Base-by-base conservation (phyloP, 441 rosid species). In the Gossypium gossypioides region DNA sequence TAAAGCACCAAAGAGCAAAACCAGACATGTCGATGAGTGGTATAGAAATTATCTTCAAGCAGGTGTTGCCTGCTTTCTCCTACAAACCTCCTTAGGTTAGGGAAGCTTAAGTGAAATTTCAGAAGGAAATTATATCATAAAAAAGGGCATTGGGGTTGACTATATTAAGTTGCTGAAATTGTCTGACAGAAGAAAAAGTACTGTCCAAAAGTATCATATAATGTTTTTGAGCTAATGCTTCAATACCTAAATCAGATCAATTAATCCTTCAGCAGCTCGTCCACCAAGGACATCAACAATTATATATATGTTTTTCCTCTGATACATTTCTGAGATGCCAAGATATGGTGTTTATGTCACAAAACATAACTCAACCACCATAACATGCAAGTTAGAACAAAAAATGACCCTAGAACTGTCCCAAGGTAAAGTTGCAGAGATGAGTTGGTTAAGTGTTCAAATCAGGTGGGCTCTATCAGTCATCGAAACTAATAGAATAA, bases 371-470 rank as follows among this genome's bases (percentile, higher is more conserved):
- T 7, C 50, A 62, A 37, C 68, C 10, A 18, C 68, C 68, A 62
- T 18, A 62, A 0, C 27, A 62, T 62, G 25, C 68, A 62, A 62
- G 68, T 18, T 62, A 62, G 15, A n/a, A 62, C 15, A 58, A 37
- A 74, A 57, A 58, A 34, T 46, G 73, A 72, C 68, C 16, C 63
- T 18, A 42, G 50, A 72, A 72, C 65, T 52, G 29, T 68, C 70
- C 72, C 50, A 40, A 34, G 27, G 42, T 46, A 0, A 52, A 50
- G 59, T 24, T 24, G 64, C 34, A 52, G 12, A 48, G 60, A 27
- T 64, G 6, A 64, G 80, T 34, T 34, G 84, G 85, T 76, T 78
- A 58, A 62, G 56, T 50, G 78, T 84, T 85, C 32, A 81, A 69
- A 65, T 79, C 70, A 21, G 44, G 72, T 71, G 74, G 81, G 74